Evolutionary conservation across 1,284 basidiomycete species (phyloP), one percentile per base, ranked within the genome.

Genomic region (Microbotryum silenes-acaulis): DNA sequence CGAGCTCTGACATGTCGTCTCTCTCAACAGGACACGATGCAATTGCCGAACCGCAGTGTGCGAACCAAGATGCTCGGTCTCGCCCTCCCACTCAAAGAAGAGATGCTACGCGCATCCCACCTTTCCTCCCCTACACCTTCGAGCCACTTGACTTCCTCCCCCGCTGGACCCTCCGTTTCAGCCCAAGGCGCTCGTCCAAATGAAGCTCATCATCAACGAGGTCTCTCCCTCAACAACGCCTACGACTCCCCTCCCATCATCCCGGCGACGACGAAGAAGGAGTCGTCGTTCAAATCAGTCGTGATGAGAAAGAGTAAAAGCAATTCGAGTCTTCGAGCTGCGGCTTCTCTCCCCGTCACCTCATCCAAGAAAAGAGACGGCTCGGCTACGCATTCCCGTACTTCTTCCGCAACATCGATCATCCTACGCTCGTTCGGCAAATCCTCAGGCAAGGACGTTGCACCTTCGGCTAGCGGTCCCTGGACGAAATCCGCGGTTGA

Each of bases 21-120:
- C 46, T 37, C 50, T 10, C 14, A 12, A 16, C 51, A 68, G 67
- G 62, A 69, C 45, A 64, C 51, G 27, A 67, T 69, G 67, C 62
- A 69, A 23, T 55, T 69, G 0, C 65, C 67, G 3, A 62, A 62
- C 46, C 51, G 25, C 2, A 56, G 56, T 7, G 67, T 69, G 1
- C 60, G 65, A 3, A 49, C 7, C 14, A 64, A 63, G 31, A 69
- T 69, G 67, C 62, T 60, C 55, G 56, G 59, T 3, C 61, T 69
- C 21, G 56, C 62, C 20, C 55, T 60, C 6, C 52, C 62, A 1
- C 46, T 69, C 48, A 69, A 69, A 51, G 62, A 64, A 27, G 63
- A 62, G 42, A 69, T 69, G 67, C 65, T 69, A 23, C 59, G 61
- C 23, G 45, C 54, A 12, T 18, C 45, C 3, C 42, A 46, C 33